These are phyloP conservation scores for Tephrocybe sp. DNA, from an alignment of 768 basidiomycete species.

Conservation along the genomic window DNA sequence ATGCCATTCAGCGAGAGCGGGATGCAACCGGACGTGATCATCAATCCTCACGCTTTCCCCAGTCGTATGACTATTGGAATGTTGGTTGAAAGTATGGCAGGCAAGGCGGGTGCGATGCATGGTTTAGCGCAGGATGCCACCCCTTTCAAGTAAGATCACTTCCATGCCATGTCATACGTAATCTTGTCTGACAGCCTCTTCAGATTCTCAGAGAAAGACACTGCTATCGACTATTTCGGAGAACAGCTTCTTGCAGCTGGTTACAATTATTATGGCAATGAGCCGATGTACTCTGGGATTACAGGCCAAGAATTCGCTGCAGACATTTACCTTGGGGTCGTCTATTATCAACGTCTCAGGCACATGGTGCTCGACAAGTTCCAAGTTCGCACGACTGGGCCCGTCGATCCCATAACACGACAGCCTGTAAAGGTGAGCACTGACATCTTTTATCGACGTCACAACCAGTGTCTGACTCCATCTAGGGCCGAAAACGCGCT, in stretches of 20 bases:
- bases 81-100: constrained; percentile 99
- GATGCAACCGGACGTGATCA: constrained; percentile 98
- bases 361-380: constrained; percentile 99
- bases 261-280: constrained; percentile 99
- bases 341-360: constrained; percentile 97
- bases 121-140: constrained; percentile 98
- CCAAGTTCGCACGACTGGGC: constrained; percentile 98
- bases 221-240: constrained; percentile 97
- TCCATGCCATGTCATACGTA: constrained; percentile 12
- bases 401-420: constrained; percentile 91
- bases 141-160: constrained; percentile 80
- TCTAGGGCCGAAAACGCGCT: constrained; percentile 91
- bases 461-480: constrained; percentile 3
- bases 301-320: constrained; percentile 98
- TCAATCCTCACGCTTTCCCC: constrained; percentile 99
- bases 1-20: constrained; percentile 99
- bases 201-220: constrained; percentile 94
- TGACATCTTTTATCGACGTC: constrained; percentile 1
- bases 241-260: constrained; percentile 90
- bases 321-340: constrained; percentile 97
- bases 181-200: constrained; percentile 4
- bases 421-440: constrained; percentile 90
- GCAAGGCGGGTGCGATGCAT: constrained; percentile 99
- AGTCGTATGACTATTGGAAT: constrained; percentile 99
- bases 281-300: constrained; percentile 99